Evolutionary conservation across 2,329 filamentous ascomycete species (phyloP), one percentile per base, ranked within the genome.

Genomic region (Aspergillus sp.): DNA sequence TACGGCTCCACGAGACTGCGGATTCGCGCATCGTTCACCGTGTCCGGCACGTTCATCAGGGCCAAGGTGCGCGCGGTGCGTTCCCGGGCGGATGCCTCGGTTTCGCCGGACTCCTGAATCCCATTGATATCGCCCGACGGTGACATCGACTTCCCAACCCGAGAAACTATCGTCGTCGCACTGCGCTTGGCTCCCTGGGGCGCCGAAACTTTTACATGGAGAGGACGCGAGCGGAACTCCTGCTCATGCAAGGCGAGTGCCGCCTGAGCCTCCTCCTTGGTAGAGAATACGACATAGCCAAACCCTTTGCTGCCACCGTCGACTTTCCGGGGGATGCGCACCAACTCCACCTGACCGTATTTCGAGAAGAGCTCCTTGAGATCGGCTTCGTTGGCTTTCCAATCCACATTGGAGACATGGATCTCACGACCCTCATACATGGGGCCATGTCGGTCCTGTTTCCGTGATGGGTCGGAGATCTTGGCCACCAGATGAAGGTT

Each of bases 351-450:
- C 2, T 76, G 83, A 11, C 94, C 94, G 57, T 89, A 91, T 58
- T 87, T 86, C 26, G 79, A 75, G 61, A 96, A 95, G 0, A 88
- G 71, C 8, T 84, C 81, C 53, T 81, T 79, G 33, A 97, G 63
- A 35, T 95, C 88, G 2, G 80, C 73, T 62, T 94, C 88, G 3
- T 77, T 80, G 1, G 82, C 77, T 26, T 77, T 78, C 53, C 76
- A 77, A 56, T 88, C 82, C 11, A 93, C 70, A 54, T 89, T 87
- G 49, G 79, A 85, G 48, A 96, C 78, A 63, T 91, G 89, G 9
- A 97, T 73, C 71, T 97, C 93, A 32, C 94, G 85, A 3, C 89
- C 90, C 69, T 97, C 93, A n/a, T 88, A 85, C 45, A 88, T 81
- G 9, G 92, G 85, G 19, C 91, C 91, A 53, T 87, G 83, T 19